Percentiles rank a stretch among this genome's conserved stretches.
Evolutionary conservation across 2,329 filamentous ascomycete genomes (phyloP).

Genomic region (Fusarium sp.): DNA sequence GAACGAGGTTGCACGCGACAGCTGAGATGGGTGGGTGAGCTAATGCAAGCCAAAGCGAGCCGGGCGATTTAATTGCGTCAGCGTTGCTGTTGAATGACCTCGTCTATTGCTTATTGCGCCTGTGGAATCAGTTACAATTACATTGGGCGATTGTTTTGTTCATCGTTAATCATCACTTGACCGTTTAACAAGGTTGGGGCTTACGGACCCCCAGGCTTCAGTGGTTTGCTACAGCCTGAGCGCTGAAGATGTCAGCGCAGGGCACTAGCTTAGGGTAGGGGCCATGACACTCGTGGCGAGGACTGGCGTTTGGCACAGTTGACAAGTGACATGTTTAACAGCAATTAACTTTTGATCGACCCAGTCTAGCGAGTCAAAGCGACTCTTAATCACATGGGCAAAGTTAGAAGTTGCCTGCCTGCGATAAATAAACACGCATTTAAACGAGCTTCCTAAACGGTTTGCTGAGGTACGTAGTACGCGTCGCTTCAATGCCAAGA

Average conservation of each 20-base stretch:
- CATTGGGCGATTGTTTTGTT: not conserved
- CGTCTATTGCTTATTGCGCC: not conserved
- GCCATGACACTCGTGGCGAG: too few relatives aligned
- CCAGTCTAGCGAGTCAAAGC: not conserved
- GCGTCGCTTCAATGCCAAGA: slow-evolving; percentile 20
- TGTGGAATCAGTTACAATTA: not conserved
- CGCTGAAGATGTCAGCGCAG: not conserved
- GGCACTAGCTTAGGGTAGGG: not conserved
- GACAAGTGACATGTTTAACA: not conserved
- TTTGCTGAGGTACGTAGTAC: not conserved
- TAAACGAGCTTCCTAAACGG: slow-evolving; percentile 10
- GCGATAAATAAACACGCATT: not conserved
- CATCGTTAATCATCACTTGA: not conserved
- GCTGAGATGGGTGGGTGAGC: not conserved
- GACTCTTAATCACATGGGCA: not conserved
- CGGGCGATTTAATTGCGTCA: slow-evolving; percentile 10
- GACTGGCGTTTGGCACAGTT: not conserved
- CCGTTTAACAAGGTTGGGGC: not conserved
- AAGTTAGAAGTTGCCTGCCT: not conserved
- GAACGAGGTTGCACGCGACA: not conserved
- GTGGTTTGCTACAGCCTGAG: not conserved
- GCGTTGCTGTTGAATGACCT: not conserved
- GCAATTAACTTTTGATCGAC: not conserved
- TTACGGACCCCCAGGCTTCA: too few relatives aligned
- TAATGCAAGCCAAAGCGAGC: slow-evolving; percentile 18